Base-by-base conservation (phyloP, 768 basidiomycete species). In the Tricholoma flavovirens region DNA sequence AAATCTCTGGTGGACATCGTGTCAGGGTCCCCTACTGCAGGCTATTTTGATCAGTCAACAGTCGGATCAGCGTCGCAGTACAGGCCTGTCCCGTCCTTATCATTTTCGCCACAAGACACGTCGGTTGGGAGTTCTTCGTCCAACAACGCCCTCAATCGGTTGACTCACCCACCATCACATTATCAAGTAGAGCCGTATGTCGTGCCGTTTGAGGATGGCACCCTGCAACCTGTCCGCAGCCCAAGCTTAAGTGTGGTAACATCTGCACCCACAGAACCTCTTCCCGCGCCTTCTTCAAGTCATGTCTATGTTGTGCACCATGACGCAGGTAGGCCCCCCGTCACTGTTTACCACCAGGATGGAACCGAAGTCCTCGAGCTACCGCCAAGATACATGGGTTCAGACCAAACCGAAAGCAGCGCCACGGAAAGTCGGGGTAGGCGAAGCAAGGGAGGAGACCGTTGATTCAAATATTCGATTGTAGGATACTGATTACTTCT, bases 221-320 rank as follows among this genome's bases (percentile, higher is more conserved):
- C 64, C 17, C 40, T 62, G 5, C 57, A 36, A 21, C 45, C 32
- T 3, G 26, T 29, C 1, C 48, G 24, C 2, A n/a, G 35, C 17
- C 40, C 33, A 10, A 45, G 17, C 3, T 36, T 22, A 10, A 15
- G 26, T 17, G 11, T 17, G 11, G 40, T 14, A 15, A 5, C 36
- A 45, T 22, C 51, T 21, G 22, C 17, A 6, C 51, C 55, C 32
- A 11, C 36, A 3, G 48, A 57, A 15, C 46, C 45, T n/a, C 54
- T 51, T 3, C 30, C 32, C 19, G 21, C 10, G 15, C 45, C 56
- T 12, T 54, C 40, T 12, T 56, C 59, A 42, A 62, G 60, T 42
- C 72, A 72, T 64, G 76, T 83, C 8, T 83, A 83, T 59, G 80
- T 83, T 38, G 75, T 86, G 30, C 84, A 84, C 59, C 83, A 84